Percentiles rank a stretch among this genome's conserved stretches.
These are phyloP conservation scores for Zychaea mexicana DNA, from an alignment of 371 early-diverging fungal genomes.

Conservation along the genomic window DNA sequence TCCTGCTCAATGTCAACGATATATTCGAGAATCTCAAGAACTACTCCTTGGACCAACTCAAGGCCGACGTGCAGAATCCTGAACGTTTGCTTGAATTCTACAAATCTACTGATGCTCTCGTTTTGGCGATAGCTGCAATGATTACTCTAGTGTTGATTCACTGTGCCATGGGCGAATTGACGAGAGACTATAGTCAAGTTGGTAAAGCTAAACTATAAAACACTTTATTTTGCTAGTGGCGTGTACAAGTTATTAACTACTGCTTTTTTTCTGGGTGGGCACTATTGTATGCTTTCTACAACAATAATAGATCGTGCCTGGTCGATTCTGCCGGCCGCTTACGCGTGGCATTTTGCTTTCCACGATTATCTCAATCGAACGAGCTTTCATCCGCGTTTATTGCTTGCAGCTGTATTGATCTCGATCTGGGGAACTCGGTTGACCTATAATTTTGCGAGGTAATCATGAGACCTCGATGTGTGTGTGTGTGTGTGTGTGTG, in stretches of 20 bases:
- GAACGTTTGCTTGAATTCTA: slow-evolving; percentile 16
- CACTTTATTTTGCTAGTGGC: neutral
- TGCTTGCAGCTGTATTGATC: slow-evolving; percentile 53
- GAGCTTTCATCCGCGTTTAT: slow-evolving; percentile 45
- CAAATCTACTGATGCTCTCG: slow-evolving; percentile 29
- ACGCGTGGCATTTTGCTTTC: slow-evolving; percentile 57
- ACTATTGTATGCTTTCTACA: no score
- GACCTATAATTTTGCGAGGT: slow-evolving; percentile 77
- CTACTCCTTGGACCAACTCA: neutral
- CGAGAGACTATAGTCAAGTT: slow-evolving; percentile 52
- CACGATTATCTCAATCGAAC: slow-evolving; percentile 41
- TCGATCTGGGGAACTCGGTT: slow-evolving; percentile 80
- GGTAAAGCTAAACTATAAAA: slow-evolving; percentile 25
- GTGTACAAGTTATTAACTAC: neutral
- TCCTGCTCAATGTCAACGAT: neutral
- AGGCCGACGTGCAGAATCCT: slow-evolving; percentile 13
- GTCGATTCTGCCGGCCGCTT: slow-evolving; percentile 72
- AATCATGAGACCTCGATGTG: slow-evolving; percentile 16
- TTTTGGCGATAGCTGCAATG: slow-evolving; percentile 16
- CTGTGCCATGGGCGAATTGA: slow-evolving; percentile 35
- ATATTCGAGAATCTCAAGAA: neutral
- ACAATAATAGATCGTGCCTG: slow-evolving; percentile 73
- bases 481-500: no score
- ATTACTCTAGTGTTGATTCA: slow-evolving; percentile 21
- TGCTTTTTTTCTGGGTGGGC: slow-evolving; percentile 1